Evolutionary conservation across 176 grass and related monocot species (phyloP).

Genomic region (barley (Hordeum vulgare)): DNA sequence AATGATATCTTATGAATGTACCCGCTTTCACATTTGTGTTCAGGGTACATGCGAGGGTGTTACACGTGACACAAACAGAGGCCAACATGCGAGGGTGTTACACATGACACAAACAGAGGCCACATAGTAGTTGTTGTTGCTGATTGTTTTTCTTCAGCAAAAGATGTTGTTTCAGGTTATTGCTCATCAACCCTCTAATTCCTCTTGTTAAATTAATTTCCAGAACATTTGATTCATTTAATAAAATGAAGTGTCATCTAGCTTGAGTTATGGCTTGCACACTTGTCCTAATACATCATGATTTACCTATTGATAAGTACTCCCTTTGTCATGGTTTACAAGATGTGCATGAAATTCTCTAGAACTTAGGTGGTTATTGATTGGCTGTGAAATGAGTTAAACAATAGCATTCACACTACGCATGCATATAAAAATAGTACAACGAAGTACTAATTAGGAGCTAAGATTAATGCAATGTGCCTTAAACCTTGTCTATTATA

Average conservation of each 20-base stretch:
- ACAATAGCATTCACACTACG: too few relatives aligned
- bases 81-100: slow-evolving; percentile 91
- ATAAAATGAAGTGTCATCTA: background rate
- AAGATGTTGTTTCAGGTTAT: slow-evolving; percentile 98
- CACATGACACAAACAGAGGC: slow-evolving; percentile 86
- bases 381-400: too few relatives aligned
- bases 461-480: too few relatives aligned
- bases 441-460: too few relatives aligned
- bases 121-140: slow-evolving; percentile 88
- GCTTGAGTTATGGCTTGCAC: background rate
- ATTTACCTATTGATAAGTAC: slow-evolving; percentile 39
- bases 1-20: slow-evolving; percentile 90
- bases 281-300: background rate
- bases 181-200: background rate
- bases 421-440: too few relatives aligned
- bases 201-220: background rate
- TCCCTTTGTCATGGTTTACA: too few relatives aligned
- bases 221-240: background rate
- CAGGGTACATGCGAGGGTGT: slow-evolving; percentile 96
- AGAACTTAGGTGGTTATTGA: too few relatives aligned
- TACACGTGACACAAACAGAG: slow-evolving; percentile 86
- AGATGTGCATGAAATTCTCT: too few relatives aligned
- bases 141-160: slow-evolving; percentile 96
- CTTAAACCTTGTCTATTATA: too few relatives aligned
- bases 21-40: slow-evolving; percentile 87